Evolutionary conservation across 2,329 filamentous ascomycete species (phyloP), one percentile per base, ranked within the genome.

Genomic region (Chrysoporthe austroafricana): DNA sequence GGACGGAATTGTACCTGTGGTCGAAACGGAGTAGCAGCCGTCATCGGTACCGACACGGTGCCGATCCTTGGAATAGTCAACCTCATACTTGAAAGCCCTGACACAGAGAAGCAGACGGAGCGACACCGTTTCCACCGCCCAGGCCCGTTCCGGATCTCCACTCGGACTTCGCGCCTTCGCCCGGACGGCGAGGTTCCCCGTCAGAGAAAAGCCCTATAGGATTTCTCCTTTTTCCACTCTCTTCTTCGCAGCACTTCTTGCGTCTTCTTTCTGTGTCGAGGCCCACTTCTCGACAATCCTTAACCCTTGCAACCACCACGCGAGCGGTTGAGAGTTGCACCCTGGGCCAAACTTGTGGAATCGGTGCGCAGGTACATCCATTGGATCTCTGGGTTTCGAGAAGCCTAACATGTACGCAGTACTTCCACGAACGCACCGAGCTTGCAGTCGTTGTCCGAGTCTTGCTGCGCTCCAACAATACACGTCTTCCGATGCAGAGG

Each of bases 91-190:
- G 26, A 6, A 3, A 32, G n/a, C 9, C 2, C 21, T 50, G 46
- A 16, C 18, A 7, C 44, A 48, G 16, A 48, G 13, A 44, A 44
- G 13, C 43, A 16, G 2, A 16, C 26, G 26, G 43, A 44, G 13
- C 13, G 43, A 44, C 36, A 21, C 39, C 57, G 16, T 42, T 58
- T 32, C 14, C 56, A 16, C 32, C 56, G 14, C 18, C 56, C 56
- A 34, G 56, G 16, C 18, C 56, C 56, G 56, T n/a, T 42, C 56
- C 36, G 56, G 56, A 42, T 42, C 18, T 36, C 34, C 39, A 60
- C n/a, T 60, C 57, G 57, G 57, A 34, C 57, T 39, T 60, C 57
- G 57, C 57, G 57, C 44, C n/a, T 60, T 43, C 36, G 36, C 9
- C 57, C 36, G 57, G 5, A 43, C 36, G 56, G 34, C 56, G 32